These are phyloP conservation scores for Samsoniella hepiali DNA, from an alignment of 2,329 filamentous ascomycete genomes.

Conservation along the genomic window DNA sequence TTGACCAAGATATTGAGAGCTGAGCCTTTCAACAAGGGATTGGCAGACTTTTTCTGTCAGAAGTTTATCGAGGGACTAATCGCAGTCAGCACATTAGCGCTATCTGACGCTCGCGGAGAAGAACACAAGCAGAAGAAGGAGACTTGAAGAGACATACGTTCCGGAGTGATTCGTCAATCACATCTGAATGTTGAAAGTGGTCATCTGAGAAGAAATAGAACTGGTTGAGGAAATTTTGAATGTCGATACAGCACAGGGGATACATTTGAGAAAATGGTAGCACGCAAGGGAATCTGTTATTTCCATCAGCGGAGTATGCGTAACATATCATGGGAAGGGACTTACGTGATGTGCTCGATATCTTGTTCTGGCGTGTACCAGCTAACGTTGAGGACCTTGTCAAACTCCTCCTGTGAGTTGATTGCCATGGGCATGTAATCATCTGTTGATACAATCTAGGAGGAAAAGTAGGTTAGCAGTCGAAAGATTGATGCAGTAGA, in stretches of 20 bases:
- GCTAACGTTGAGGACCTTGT: slow-evolving; percentile 91
- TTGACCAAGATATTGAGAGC: slow-evolving; percentile 91
- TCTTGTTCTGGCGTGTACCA: slow-evolving; percentile 89
- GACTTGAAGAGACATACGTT: slow-evolving; percentile 47
- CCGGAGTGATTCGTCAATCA: slow-evolving; percentile 88
- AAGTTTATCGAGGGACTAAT: slow-evolving; percentile 85
- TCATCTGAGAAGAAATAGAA: slow-evolving; percentile 98
- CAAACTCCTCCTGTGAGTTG: slow-evolving; percentile 83
- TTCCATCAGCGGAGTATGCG: neutral
- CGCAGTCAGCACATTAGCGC: neutral
- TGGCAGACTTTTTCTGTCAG: slow-evolving; percentile 89
- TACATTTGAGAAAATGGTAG: slow-evolving; percentile 99
- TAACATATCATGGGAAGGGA: slow-evolving; percentile 20
- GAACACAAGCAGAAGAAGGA: neutral
- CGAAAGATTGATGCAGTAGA: neutral
- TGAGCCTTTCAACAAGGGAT: slow-evolving; percentile 80
- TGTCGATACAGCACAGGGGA: slow-evolving; percentile 95
- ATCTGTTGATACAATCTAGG: slow-evolving; percentile 75
- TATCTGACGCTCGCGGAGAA: neutral
- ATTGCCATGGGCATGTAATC: slow-evolving; percentile 99
- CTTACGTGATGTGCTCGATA: slow-evolving; percentile 69
- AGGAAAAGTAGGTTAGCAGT: slow-evolving; percentile 1
- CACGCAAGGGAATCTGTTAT: slow-evolving; percentile 79
- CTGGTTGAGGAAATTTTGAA: slow-evolving; percentile 94
- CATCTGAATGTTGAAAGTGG: slow-evolving; percentile 83